Percentiles rank a stretch among this genome's conserved stretches.
These are phyloP conservation scores for Aspergillus oerlinghausenensis DNA, from an alignment of 2,329 filamentous ascomycete genomes.

Conservation along the genomic window DNA sequence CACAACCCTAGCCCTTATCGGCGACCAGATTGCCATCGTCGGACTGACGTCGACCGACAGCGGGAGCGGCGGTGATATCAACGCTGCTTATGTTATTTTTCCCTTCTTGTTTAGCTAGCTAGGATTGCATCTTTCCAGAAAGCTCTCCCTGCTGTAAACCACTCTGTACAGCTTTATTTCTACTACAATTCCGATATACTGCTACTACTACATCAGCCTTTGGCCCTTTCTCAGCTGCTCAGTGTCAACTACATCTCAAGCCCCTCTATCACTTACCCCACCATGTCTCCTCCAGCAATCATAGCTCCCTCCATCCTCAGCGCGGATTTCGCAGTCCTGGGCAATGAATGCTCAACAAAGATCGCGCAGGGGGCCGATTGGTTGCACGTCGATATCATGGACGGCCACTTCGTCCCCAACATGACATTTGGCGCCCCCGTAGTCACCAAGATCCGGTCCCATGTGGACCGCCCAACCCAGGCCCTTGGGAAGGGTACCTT, in stretches of 20 bases:
- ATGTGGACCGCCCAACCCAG: conserved; percentile 70
- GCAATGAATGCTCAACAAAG: conserved; percentile 78
- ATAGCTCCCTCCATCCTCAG: conserved; percentile 98
- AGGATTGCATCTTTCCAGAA: neutral
- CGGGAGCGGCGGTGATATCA: conserved; percentile 16
- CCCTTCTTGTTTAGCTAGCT: neutral
- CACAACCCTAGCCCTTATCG: conserved; percentile 22
- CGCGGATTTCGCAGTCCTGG: conserved; percentile 87
- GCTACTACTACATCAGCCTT: neutral
- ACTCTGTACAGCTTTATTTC: neutral
- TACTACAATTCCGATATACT: neutral
- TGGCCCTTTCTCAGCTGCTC: neutral
- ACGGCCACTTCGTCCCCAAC: conserved; percentile 98
- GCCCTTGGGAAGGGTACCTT: conserved; percentile 82
- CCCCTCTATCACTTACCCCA: conserved; percentile 15
- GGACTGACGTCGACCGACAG: conserved; percentile 21
- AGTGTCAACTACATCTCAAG: neutral
- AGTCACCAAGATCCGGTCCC: conserved; percentile 84
- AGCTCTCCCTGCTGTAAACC: neutral
- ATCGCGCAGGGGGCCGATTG: conserved; percentile 86
- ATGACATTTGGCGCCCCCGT: conserved; percentile 95
- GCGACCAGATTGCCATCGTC: conserved; percentile 5
- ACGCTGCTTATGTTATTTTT: conserved; percentile 2
- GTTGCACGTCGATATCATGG: conserved; percentile 96
- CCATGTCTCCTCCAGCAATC: conserved; percentile 85